These are phyloP conservation scores for Trichophyton rubrum DNA, from an alignment of 2,329 filamentous ascomycete genomes.

Conservation along the genomic window DNA sequence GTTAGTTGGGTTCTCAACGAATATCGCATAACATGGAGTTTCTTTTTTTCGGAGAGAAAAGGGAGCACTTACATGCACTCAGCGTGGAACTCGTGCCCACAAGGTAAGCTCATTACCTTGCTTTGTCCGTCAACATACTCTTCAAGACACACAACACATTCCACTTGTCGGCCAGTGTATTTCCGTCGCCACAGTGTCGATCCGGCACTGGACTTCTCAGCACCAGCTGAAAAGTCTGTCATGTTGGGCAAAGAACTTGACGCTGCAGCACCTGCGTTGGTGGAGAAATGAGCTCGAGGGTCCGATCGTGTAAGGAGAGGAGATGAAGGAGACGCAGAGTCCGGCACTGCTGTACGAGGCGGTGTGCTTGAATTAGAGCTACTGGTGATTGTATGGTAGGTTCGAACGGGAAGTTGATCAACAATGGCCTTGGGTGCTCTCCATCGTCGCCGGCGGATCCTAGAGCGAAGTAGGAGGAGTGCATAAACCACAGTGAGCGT, in stretches of 20 bases:
- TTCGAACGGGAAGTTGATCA: conserved; percentile 84
- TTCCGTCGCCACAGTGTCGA: conserved; percentile 39
- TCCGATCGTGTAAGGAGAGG: conserved; percentile 50
- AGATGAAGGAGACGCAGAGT: conserved; percentile 58
- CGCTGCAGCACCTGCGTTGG: conserved; percentile 18
- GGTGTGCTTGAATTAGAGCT: conserved; percentile 46
- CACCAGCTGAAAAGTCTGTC: conserved; percentile 7
- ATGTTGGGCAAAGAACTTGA: conserved; percentile 11
- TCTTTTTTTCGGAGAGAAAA: neutral
- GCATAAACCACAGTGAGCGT: conserved; percentile 89
- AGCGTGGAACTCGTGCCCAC: conserved; percentile 93
- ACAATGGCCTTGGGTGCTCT: conserved; percentile 95
- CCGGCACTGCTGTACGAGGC: conserved; percentile 50
- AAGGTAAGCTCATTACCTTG: conserved; percentile 90
- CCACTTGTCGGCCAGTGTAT: conserved; percentile 56
- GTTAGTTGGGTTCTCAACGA: conserved; percentile 14
- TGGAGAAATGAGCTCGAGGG: conserved; percentile 28
- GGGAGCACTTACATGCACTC: conserved; percentile 81
- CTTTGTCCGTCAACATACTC: conserved; percentile 93
- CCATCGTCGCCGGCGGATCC: conserved; percentile 82
- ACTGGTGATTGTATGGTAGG: conserved; percentile 72
- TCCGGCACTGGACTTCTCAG: conserved; percentile 36
- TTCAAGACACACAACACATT: conserved; percentile 93
- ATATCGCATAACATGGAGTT: neutral
- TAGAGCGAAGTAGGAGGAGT: conserved; percentile 71